phyloP scores from a whole-genome alignment of 2,329 filamentous ascomycete genomes.

The Arthrobotrys pseudoclavata region DNA sequence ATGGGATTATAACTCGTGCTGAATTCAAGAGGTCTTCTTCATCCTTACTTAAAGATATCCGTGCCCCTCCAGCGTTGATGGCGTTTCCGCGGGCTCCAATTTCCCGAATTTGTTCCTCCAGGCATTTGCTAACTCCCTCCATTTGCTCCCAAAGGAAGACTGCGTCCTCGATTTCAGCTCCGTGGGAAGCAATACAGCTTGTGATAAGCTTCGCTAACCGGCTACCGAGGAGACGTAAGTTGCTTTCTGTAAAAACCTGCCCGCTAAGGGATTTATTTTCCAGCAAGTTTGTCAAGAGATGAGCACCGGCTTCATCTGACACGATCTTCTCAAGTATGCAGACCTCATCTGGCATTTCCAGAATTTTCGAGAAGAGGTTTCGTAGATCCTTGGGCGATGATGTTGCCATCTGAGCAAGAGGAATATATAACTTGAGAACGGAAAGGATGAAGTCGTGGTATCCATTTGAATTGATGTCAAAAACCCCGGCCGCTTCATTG shows the following conservation, averaged over 20 bases:
- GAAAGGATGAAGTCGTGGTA: conserved; percentile 11
- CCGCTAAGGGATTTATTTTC: background rate
- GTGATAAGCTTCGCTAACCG: conserved; percentile 18
- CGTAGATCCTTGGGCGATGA: background rate
- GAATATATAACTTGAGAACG: conserved; percentile 10
- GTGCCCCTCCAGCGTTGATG: background rate
- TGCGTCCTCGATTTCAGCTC: background rate
- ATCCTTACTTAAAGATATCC: background rate
- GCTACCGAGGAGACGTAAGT: conserved; percentile 1
- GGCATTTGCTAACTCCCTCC: background rate
- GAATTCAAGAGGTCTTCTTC: background rate
- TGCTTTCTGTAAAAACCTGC: background rate
- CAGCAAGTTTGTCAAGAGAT: background rate
- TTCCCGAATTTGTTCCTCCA: conserved; percentile 11
- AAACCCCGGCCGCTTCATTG: background rate
- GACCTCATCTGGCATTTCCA: conserved; percentile 13
- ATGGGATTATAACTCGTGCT: conserved; percentile 6
- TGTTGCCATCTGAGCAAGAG: conserved; percentile 1
- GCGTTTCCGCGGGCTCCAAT: too few species aligned
- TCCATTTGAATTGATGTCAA: conserved; percentile 1
- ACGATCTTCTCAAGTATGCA: conserved; percentile 18
- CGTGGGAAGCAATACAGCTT: conserved; percentile 25
- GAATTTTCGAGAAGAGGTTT: background rate
- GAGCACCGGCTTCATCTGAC: background rate
- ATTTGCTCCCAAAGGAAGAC: conserved; percentile 8